These are phyloP conservation scores for Caryopteris hybrid DNA, from an alignment of 305 asterid genomes.

Conservation along the genomic window DNA sequence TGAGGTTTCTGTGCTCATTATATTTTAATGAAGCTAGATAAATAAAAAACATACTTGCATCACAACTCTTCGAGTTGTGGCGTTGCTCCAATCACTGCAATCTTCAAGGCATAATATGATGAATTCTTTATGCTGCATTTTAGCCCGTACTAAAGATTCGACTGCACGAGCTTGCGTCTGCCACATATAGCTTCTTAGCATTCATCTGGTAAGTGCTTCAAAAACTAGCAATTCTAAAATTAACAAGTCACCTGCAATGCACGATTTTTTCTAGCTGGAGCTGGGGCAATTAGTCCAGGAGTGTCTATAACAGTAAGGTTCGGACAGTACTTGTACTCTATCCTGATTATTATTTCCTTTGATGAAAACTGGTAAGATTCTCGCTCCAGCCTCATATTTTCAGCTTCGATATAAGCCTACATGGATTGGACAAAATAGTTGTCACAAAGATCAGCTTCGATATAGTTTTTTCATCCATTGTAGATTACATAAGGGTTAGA, in stretches of 20 bases:
- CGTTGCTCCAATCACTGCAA: slow-evolving; percentile 97
- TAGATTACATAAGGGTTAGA: background rate
- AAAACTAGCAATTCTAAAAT: background rate
- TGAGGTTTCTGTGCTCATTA: background rate
- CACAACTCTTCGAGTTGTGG: slow-evolving; percentile 90
- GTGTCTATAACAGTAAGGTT: slow-evolving; percentile 94
- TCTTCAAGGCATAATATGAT: slow-evolving; percentile 98
- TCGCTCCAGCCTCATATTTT: slow-evolving; percentile 88
- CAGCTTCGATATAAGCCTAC: slow-evolving; percentile 94
- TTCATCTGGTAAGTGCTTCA: slow-evolving; percentile 12
- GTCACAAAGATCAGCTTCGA: background rate
- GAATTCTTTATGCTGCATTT: slow-evolving; percentile 96
- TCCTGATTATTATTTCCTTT: slow-evolving; percentile 77
- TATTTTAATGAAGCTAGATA: slow-evolving; percentile 5
- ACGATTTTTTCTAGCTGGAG: slow-evolving; percentile 84
- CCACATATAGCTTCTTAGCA: slow-evolving; percentile 25
- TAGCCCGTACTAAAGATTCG: slow-evolving; percentile 86
- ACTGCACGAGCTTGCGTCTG: slow-evolving; percentile 97
- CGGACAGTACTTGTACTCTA: slow-evolving; percentile 90
- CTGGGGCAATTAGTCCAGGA: slow-evolving; percentile 97
- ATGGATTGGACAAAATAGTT: background rate
- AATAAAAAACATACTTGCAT: slow-evolving; percentile 68
- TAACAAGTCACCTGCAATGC: slow-evolving; percentile 66
- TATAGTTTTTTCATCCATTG: background rate
- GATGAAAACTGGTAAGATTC: slow-evolving; percentile 84